These are phyloP conservation scores for Cutaneotrichosporon dermatis DNA, from an alignment of 1,284 basidiomycete genomes.

Conservation along the genomic window DNA sequence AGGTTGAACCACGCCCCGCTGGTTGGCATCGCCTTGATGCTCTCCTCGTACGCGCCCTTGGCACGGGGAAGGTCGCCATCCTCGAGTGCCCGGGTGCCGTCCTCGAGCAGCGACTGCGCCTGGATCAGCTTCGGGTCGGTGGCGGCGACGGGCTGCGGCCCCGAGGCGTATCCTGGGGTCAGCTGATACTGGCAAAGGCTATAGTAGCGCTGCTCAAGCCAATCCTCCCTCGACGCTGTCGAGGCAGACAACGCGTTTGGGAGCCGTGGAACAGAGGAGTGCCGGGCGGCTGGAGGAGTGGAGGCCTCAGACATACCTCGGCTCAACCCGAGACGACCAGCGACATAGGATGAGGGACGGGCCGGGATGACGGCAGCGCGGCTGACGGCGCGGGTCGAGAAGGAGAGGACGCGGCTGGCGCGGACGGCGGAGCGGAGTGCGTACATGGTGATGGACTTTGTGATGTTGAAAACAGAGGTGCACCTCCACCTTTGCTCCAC, in stretches of 20 bases:
- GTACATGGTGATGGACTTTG: background rate
- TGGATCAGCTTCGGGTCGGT: conserved; percentile 78
- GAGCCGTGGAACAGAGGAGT: no score
- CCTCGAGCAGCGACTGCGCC: conserved; percentile 74
- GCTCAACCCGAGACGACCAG: background rate
- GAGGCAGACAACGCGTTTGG: no score
- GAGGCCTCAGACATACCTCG: conserved; percentile 1
- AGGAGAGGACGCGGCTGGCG: background rate
- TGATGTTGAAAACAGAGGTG: background rate
- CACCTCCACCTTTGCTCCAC: background rate
- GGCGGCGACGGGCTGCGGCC: conserved; percentile 69
- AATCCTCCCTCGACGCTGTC: no score
- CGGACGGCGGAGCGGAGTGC: background rate
- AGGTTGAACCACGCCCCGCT: conserved; percentile 53
- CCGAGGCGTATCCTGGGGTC: conserved; percentile 70
- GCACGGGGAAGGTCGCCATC: conserved; percentile 81
- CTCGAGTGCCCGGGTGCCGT: conserved; percentile 81
- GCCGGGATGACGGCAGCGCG: background rate
- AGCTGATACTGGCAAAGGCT: no score
- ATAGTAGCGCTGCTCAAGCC: no score
- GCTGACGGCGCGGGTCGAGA: background rate
- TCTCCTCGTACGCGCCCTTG: conserved; percentile 71
- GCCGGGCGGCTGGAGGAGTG: no score
- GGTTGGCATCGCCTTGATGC: conserved; percentile 72
- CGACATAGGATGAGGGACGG: background rate